Evolutionary conservation across 2,329 filamentous ascomycete species (phyloP).

Genomic region (Aspergillus viridinutans): DNA sequence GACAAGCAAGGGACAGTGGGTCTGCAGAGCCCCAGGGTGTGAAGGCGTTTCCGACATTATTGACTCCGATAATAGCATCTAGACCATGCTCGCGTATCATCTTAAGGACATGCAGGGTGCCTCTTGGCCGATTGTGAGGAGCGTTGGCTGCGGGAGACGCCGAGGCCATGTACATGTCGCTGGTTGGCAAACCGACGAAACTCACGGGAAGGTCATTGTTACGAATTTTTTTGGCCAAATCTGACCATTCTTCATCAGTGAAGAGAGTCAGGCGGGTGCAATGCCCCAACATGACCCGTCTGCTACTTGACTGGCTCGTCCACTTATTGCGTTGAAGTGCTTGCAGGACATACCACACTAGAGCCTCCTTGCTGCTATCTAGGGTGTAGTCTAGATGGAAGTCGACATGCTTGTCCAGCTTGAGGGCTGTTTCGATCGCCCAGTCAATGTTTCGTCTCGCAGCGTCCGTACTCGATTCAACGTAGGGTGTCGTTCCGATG

Average conservation of each 20-base stretch:
- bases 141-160: constrained; percentile 23
- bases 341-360: constrained; percentile 54
- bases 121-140: constrained; percentile 42
- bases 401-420: constrained; percentile 56
- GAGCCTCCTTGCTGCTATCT: constrained; percentile 45
- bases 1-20: constrained; percentile 58
- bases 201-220: constrained; percentile 53
- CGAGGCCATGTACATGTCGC: constrained; percentile 69
- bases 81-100: constrained; percentile 58
- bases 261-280: constrained; percentile 64
- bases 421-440: constrained; percentile 54
- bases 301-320: constrained; percentile 38
- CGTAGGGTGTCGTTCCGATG: constrained; percentile 66
- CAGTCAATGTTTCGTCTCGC: constrained; percentile 58
- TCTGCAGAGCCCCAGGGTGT: constrained; percentile 66
- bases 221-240: constrained; percentile 47
- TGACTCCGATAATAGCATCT: constrained; percentile 60
- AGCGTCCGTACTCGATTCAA: constrained; percentile 51
- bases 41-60: constrained; percentile 72
- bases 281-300: constrained; percentile 61
- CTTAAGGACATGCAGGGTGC: constrained; percentile 58
- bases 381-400: constrained; percentile 71
- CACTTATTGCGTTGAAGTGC: constrained; percentile 50
- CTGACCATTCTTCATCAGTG: constrained; percentile 45
- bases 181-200: constrained; percentile 67